Base-by-base conservation (phyloP, 1,284 basidiomycete genomes). In the Butyriboletus appendiculatus region DNA sequence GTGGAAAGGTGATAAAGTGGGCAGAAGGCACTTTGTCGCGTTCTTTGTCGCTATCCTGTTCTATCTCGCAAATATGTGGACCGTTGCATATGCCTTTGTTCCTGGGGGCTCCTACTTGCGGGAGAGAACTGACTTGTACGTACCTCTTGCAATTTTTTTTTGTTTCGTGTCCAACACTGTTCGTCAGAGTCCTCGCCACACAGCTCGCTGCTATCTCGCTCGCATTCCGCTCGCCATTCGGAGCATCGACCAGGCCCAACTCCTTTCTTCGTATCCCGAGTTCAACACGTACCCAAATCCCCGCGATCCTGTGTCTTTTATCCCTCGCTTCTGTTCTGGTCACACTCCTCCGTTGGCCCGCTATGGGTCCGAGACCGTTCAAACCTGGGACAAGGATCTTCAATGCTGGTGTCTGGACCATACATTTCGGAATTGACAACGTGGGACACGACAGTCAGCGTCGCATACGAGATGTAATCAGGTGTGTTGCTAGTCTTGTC, bases 11-110 rank as follows among this genome's bases (percentile, higher is more conserved):
- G 64, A 67, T n/a, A 65, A 68, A 20, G 67, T 78, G 1, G 81
- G 75, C 16, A 75, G 72, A 56, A 81, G 79, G 4, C 81, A 81
- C 59, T 82, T 80, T 38, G 69, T 75, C 4, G 82, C 84, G 8
- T 81, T 89, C 72, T 63, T 86, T n/a, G 72, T 86, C 14, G 85
- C 87, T 52, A 80, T 80, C 53, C 37, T 92, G 33, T 74, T 94
- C 48, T 84, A 82, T 55, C 77, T 94, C 18, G 82, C 84, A 26
- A 88, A 85, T 56, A 83, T 90, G 6, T 86, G 92, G 72, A 95
- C 94, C 0, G 92, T 94, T 44, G 95, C 95, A 0, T 97, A 98
- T 72, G 95, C 94, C 0, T 97, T 97, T 63, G 92, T 97, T 3
- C 94, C 94, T 0, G 89, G 90, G 1, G 94, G 93, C 0, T 73